Conservation (phyloP, 768 basidiomycete genomes). For the Fistulinella prunicolor region DNA sequence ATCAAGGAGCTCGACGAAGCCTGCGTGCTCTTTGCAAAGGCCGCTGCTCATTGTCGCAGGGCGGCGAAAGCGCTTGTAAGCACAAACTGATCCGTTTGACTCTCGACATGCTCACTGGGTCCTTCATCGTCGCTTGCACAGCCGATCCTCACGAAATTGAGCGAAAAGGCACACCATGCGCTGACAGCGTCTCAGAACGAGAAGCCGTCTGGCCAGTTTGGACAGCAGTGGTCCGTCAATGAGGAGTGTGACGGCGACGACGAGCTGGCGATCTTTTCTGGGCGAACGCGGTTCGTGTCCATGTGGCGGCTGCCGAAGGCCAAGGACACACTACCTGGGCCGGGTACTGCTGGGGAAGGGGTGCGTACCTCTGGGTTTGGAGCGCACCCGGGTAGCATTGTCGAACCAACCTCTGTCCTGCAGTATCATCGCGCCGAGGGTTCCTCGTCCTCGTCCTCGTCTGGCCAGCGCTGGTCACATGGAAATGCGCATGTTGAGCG, state of each 20-base stretch:
- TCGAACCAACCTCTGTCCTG: constrained; percentile 1
- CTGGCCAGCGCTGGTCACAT: constrained; percentile 10
- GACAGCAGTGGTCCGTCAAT: constrained; percentile 51
- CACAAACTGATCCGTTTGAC: no score
- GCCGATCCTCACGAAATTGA: constrained; percentile 59
- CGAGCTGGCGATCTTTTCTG: constrained; percentile 67
- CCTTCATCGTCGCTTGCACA: no score
- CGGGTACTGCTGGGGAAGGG: constrained; percentile 8
- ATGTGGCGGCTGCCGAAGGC: constrained; percentile 35
- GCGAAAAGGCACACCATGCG: constrained; percentile 64
- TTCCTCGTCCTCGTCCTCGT: constrained; percentile 7
- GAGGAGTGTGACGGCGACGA: constrained; percentile 50
- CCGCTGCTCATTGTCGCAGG: constrained; percentile 54
- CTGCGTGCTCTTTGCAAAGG: constrained; percentile 62
- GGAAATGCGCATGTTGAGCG: no score
- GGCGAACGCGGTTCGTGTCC: constrained; percentile 61
- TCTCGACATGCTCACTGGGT: no score
- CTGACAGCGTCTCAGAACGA: constrained; percentile 43
- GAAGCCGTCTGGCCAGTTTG: constrained; percentile 25
- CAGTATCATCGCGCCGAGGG: constrained; percentile 17
- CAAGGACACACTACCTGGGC: background rate
- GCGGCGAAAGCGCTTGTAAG: constrained; percentile 65
- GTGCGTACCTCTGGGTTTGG: constrained; percentile 5
- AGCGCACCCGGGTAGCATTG: background rate
- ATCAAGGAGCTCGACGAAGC: constrained; percentile 70